phyloP scores from a whole-genome alignment of 1,284 basidiomycete species.

The Apiotrichum laibachii region DNA sequence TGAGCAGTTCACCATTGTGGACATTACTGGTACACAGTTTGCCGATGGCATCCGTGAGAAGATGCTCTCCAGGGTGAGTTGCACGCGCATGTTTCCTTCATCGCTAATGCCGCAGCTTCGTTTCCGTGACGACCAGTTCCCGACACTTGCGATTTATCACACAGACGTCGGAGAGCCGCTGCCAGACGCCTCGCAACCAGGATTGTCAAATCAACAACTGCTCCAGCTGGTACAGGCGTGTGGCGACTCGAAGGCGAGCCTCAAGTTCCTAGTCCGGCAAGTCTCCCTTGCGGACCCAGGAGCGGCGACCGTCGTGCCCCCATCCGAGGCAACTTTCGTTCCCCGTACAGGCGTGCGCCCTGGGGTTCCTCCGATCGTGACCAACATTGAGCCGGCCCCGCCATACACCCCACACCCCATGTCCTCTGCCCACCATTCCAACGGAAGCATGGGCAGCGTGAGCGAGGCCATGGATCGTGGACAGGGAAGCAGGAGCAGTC shows the following conservation, averaged over 20 bases:
- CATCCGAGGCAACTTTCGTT: constrained; percentile 7
- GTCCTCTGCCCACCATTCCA: constrained; percentile 38
- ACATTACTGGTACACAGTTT: constrained; percentile 67
- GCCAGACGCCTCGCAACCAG: constrained; percentile 68
- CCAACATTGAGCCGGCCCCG: constrained; percentile 22
- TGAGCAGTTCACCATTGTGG: constrained; percentile 73
- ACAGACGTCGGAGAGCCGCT: constrained; percentile 72
- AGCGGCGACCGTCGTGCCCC: constrained; percentile 42
- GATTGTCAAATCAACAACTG: constrained; percentile 65
- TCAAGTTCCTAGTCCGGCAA: constrained; percentile 70
- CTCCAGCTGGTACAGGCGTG: constrained; percentile 67
- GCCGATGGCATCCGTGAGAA: constrained; percentile 75
- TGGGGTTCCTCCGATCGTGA: constrained; percentile 32
- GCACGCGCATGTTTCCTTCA: too few species aligned
- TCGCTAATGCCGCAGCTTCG: constrained; percentile 59
- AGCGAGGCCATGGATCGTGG: constrained; percentile 33
- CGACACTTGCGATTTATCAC: constrained; percentile 72
- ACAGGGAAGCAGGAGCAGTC: constrained; percentile 11
- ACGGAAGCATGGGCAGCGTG: constrained; percentile 42
- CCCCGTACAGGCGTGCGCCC: constrained; percentile 12
- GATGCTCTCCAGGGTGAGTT: constrained; percentile 74
- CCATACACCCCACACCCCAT: constrained; percentile 7
- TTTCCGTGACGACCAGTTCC: constrained; percentile 77
- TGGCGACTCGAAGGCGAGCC: constrained; percentile 69
- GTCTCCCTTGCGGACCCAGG: constrained; percentile 35